Evolutionary conservation across 306 rosid genomes (phyloP).

Genomic region (Glycyrrhiza uralensis): DNA sequence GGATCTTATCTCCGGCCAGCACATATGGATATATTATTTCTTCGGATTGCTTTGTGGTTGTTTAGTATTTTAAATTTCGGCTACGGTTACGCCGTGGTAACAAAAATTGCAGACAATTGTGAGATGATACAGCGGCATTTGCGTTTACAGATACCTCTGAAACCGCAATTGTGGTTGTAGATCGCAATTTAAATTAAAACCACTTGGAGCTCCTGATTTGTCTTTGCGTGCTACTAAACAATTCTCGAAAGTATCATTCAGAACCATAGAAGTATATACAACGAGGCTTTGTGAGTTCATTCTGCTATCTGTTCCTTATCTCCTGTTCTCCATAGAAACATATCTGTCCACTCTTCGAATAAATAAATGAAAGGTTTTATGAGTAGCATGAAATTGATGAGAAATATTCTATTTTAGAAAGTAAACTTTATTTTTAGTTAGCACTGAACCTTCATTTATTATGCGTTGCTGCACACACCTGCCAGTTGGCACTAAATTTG

Average conservation of each 20-base stretch:
- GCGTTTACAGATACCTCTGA: background rate
- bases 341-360: background rate
- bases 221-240: background rate
- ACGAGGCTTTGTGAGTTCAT: background rate
- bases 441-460: background rate
- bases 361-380: background rate
- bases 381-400: background rate
- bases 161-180: background rate
- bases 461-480: background rate
- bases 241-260: background rate
- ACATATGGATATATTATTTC: background rate
- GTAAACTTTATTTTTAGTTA: background rate
- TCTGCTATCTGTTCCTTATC: background rate
- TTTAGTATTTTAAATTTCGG: background rate
- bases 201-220: background rate
- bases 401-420: background rate
- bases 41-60: background rate
- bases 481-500: background rate
- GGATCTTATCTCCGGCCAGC: background rate
- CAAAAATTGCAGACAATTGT: background rate
- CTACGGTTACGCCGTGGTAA: background rate
- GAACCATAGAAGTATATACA: background rate
- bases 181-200: background rate
- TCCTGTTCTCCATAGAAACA: background rate
- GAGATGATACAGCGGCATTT: background rate